Conservation (phyloP, 1,284 basidiomycete species). For the Singerocomus rubriflavus region DNA sequence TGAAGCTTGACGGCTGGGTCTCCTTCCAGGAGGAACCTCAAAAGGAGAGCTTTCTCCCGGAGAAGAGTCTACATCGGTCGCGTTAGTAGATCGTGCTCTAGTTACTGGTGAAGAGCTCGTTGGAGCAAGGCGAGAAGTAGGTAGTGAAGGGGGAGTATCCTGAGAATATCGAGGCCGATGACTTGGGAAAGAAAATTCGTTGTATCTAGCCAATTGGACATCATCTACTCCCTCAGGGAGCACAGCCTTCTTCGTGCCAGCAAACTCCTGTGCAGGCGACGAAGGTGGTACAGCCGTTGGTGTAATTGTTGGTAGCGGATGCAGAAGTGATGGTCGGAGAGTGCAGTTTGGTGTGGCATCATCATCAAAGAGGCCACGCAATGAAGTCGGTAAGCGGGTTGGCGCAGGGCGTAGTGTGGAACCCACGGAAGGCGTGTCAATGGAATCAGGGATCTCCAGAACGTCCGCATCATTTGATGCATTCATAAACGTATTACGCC, state of each 20-base stretch:
- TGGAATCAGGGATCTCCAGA: constrained; percentile 21
- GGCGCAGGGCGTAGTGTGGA: constrained; percentile 48
- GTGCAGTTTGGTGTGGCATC: constrained; percentile 40
- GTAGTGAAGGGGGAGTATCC: constrained; percentile 41
- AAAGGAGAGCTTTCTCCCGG: constrained; percentile 15
- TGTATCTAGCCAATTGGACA: constrained; percentile 44
- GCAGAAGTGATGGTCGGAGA: constrained; percentile 37
- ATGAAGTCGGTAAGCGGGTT: constrained; percentile 61
- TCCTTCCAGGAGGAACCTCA: constrained; percentile 20
- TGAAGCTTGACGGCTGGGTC: constrained; percentile 47
- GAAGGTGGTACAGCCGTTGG: constrained; percentile 29
- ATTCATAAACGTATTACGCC: constrained; percentile 38
- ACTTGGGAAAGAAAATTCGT: constrained; percentile 54
- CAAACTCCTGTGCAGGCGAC: constrained; percentile 26
- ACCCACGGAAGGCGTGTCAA: constrained; percentile 31
- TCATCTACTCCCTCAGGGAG: constrained; percentile 35
- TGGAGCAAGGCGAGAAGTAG: constrained; percentile 33
- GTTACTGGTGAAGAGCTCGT: constrained; percentile 36
- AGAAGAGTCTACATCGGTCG: constrained; percentile 37
- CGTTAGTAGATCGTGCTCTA: constrained; percentile 52
- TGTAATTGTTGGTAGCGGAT: constrained; percentile 29
- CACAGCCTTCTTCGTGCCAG: constrained; percentile 13
- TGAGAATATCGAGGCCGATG: constrained; percentile 40
- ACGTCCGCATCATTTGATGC: constrained; percentile 21
- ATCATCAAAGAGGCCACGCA: constrained; percentile 68